Base-by-base conservation (phyloP, 441 rosid genomes). In the Mallotus repandus region DNA sequence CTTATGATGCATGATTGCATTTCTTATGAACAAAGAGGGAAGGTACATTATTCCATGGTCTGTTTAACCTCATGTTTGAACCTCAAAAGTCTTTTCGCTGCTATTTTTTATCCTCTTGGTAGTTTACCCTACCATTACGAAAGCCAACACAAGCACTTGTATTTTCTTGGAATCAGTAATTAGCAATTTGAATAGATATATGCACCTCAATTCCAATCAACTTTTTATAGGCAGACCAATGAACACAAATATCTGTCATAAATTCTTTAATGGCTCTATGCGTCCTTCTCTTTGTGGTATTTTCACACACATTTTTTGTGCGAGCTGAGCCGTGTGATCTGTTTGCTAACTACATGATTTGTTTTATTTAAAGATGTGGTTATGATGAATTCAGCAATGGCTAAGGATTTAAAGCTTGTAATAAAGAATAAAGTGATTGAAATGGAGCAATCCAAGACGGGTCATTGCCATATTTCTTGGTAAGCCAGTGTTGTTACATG, bases 401-500 rank as follows among this genome's bases (percentile, higher is more conserved):
- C 89, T 56, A 88, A 89, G 80, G 99, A 91, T 69, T 78, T 95
- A 86, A 93, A 90, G 82, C 84, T 91, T 69, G 86, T 94, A 29
- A 85, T 91, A 21, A 90, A 85, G 86, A 89, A 77, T 72, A 93
- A 86, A 82, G 87, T 93, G 70, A 84, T 19, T 15, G 96, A 91
- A 13, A 76, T 72, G 80, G 97, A 95, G 89, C 95, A 95, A 74
- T 83, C 92, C 21, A 84, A 77, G 76, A 86, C 91, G 99, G 98
- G 97, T 63, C 98, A 93, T 78, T 97, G 99, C 29, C 97, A 93
- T 49, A 91, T 91, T 78, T 95, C 99, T 29, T 29, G 32, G 32
- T 25, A 25, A 25, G 29, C 48, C 61, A 18, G 15, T 53, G 61
- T 50, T 50, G 4, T 50, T 12, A 50, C 29, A 50, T 11, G 16